Conservation (phyloP, 257 asterid species). For the Thymus mandschuricus region DNA sequence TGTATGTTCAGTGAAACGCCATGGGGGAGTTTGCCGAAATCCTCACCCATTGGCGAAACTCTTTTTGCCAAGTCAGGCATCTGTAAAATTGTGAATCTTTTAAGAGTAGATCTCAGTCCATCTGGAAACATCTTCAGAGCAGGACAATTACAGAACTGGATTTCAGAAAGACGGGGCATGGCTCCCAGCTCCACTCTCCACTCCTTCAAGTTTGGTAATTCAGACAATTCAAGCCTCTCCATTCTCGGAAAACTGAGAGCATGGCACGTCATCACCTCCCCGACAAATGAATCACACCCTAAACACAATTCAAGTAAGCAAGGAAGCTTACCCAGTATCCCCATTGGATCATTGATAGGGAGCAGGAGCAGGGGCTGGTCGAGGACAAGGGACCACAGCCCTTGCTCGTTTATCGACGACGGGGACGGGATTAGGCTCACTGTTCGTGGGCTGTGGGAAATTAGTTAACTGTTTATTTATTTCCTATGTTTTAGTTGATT, state of each 20-base stretch:
- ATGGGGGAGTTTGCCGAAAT: too few species aligned
- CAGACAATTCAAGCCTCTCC: background rate
- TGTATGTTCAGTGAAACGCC: too few species aligned
- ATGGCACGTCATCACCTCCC: background rate
- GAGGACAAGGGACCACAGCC: too few species aligned
- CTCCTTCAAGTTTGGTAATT: background rate
- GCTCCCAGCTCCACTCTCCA: background rate
- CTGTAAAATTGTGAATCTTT: too few species aligned
- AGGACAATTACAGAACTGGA: background rate
- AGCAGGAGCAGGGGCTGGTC: too few species aligned
- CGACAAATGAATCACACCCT: background rate
- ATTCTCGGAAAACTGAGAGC: background rate
- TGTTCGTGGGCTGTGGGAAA: too few species aligned
- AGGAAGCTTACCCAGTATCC: background rate
- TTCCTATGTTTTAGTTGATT: too few species aligned
- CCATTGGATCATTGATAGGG: constrained; percentile 14
- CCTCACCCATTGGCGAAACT: too few species aligned
- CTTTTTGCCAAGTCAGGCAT: too few species aligned
- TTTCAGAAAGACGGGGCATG: background rate
- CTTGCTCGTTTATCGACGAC: too few species aligned
- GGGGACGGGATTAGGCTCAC: too few species aligned
- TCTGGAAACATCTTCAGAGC: background rate
- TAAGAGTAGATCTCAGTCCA: background rate
- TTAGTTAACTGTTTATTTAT: too few species aligned
- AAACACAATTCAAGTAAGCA: background rate